Conservation (phyloP, 1,284 basidiomycete species). For the Heliocybe sulcata region DNA sequence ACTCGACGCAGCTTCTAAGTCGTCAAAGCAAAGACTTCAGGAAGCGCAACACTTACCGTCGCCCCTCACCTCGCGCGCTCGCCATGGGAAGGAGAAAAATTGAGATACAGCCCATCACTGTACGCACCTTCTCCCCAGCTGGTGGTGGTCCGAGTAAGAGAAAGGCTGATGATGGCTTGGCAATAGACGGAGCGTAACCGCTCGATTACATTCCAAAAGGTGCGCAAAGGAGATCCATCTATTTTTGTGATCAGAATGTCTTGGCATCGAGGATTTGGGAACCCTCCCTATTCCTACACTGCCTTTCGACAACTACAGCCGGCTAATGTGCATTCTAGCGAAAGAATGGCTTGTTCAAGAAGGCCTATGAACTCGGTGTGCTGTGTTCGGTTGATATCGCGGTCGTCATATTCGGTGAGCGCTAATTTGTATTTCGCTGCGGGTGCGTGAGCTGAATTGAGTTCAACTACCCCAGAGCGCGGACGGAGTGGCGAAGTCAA, state of each 20-base stretch:
- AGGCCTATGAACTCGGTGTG: conserved; percentile 41
- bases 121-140: conserved; percentile 1
- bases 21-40: no score
- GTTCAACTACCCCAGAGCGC: neutral
- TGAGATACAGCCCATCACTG: conserved; percentile 12
- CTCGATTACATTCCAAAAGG: conserved; percentile 39
- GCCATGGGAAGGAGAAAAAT: conserved; percentile 12
- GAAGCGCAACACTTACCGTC: no score
- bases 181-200: conserved; percentile 36
- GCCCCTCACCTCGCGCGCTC: no score
- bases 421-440: neutral
- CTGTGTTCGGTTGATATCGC: conserved; percentile 26
- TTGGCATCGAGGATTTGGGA: conserved; percentile 4
- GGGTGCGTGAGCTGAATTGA: neutral
- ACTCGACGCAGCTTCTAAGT: no score
- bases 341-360: conserved; percentile 42
- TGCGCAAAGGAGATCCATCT: conserved; percentile 6
- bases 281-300: neutral
- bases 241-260: neutral
- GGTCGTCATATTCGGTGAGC: conserved; percentile 18
- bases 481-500: neutral
- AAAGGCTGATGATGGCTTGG: neutral
- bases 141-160: no score
- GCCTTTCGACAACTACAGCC: no score
- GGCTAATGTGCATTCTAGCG: conserved; percentile 14